Evolutionary conservation across 2,329 filamentous ascomycete species (phyloP).

Genomic region (Cryphonectria naterciae): DNA sequence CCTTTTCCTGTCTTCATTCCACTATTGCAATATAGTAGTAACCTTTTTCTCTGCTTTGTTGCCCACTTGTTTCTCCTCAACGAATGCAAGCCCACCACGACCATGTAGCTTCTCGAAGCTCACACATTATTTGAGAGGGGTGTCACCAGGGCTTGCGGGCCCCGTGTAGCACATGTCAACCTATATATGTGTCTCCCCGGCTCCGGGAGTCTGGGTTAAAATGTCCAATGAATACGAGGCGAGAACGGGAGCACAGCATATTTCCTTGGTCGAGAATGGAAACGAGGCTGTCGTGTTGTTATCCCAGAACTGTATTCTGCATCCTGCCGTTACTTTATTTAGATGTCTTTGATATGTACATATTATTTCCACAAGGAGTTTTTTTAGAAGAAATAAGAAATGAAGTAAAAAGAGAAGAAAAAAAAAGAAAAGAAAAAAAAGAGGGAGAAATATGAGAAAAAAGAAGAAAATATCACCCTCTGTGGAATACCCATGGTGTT

Average conservation of each 20-base stretch:
- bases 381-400: no score
- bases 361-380: no score
- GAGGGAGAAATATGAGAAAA: no score
- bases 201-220: not conserved
- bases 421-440: no score
- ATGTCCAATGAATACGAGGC: not conserved
- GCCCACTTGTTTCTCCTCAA: not conserved
- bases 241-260: not conserved
- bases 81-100: constrained; percentile 7
- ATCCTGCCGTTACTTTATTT: no score
- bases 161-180: not conserved
- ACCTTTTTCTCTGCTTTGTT: no score
- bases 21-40: no score
- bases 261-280: not conserved
- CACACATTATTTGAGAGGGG: not conserved
- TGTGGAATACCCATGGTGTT: no score
- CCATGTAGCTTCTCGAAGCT: constrained; percentile 12
- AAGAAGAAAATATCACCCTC: no score
- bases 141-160: not conserved
- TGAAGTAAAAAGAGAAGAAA: no score
- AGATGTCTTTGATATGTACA: no score
- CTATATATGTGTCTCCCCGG: not conserved
- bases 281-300: not conserved
- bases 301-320: not conserved
- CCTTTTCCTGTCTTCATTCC: not conserved